Conservation (phyloP, 2,329 filamentous ascomycete genomes). For the Aurifilum marmelostoma region DNA sequence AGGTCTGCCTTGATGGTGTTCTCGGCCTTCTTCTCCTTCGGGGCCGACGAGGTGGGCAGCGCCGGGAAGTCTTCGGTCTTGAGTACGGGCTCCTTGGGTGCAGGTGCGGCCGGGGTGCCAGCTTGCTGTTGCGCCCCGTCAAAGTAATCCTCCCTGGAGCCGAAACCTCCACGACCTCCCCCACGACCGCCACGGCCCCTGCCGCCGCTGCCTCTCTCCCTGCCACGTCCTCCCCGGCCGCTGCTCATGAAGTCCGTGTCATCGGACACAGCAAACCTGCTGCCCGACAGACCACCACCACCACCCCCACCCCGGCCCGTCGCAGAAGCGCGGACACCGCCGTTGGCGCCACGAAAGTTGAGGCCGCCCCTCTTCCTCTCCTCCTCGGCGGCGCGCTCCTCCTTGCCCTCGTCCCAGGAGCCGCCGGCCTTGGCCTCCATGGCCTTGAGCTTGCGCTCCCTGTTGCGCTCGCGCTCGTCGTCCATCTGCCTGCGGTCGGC, state of each 20-base stretch:
- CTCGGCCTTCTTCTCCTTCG: constrained; percentile 27
- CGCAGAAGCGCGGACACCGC: constrained; percentile 45
- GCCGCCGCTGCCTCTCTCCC: constrained; percentile 37
- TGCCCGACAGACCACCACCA: constrained; percentile 43
- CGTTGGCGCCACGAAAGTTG: constrained; percentile 44
- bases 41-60: constrained; percentile 37
- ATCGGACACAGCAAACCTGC: constrained; percentile 45
- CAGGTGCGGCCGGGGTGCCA: constrained; percentile 19
- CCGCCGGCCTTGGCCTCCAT: constrained; percentile 56
- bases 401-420: constrained; percentile 64
- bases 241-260: constrained; percentile 37
- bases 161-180: constrained; percentile 36
- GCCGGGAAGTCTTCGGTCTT: constrained; percentile 46
- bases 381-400: constrained; percentile 45
- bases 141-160: constrained; percentile 19
- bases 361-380: constrained; percentile 38
- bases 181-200: constrained; percentile 39
- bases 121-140: constrained; percentile 11
- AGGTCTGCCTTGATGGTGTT: constrained; percentile 31
- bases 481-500: constrained; percentile 57
- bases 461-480: constrained; percentile 62
- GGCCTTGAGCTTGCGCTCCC: constrained; percentile 63
- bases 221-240: constrained; percentile 38
- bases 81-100: constrained; percentile 38
- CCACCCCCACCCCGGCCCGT: constrained; percentile 34